These are phyloP conservation scores for Colletotrichum navitas DNA, from an alignment of 2,329 filamentous ascomycete genomes.

Conservation along the genomic window DNA sequence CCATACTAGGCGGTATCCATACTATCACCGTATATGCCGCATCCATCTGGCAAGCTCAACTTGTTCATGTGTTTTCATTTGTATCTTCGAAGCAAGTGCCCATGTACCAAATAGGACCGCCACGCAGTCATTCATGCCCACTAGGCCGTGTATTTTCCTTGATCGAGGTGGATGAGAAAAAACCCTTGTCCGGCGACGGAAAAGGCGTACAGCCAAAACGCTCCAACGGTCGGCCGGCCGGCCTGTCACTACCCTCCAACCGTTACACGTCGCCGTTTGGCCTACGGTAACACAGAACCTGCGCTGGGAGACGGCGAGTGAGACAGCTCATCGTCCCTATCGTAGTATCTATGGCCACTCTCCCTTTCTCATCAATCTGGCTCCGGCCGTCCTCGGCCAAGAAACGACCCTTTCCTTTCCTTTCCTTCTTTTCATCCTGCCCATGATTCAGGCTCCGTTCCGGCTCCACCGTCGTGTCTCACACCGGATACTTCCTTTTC, in stretches of 20 bases:
- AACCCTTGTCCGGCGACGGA: not conserved
- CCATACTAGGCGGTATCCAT: not conserved
- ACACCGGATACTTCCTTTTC: not conserved
- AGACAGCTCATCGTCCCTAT: not conserved
- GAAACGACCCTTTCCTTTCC: not conserved
- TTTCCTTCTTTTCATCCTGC: not conserved
- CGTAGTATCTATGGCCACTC: not conserved
- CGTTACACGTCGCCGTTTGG: constrained; percentile 7
- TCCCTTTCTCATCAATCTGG: not conserved
- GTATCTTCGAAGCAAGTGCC: not conserved
- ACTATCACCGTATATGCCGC: not conserved
- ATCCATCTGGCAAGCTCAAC: not conserved
- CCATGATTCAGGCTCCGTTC: constrained; percentile 22
- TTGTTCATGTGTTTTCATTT: not conserved
- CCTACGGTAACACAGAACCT: not conserved
- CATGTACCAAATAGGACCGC: too few species aligned
- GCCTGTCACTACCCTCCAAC: not conserved
- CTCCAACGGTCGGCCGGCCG: not conserved
- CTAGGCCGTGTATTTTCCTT: not conserved
- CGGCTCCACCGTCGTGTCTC: constrained; percentile 23
- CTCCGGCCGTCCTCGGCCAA: not conserved
- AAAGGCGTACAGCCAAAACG: not conserved
- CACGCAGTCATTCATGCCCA: not conserved
- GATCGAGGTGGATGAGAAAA: too few species aligned
- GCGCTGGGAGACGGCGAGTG: not conserved